Evolutionary conservation across 2,329 filamentous ascomycete species (phyloP), one percentile per base, ranked within the genome.

Genomic region (Neopestalotiopsis clavispora): DNA sequence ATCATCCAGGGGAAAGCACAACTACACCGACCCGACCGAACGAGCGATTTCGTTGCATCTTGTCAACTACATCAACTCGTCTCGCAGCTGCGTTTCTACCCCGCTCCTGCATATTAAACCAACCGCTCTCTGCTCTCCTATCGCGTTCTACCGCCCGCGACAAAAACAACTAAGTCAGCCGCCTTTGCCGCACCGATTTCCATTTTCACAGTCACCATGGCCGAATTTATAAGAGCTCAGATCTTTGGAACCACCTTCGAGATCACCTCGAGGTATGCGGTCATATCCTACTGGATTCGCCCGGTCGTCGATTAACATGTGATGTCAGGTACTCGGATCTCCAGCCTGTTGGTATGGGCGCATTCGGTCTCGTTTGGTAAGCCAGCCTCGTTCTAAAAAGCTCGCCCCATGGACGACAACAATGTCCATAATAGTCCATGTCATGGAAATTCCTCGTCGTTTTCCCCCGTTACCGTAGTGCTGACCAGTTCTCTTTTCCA

Each of bases 221-320:
- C 96, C 82, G 96, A 99, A 88, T 99, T 99, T 84, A 94, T 99
- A 80, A 93, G 96, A 84, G 95, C 95, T 80, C 95, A 98, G 89
- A 98, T 99, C 83, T 99, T 99, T 80, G 96, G 96, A 81, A 99
- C 96, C 72, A 98, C 96, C 76, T 99, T 99, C 81, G 96, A 99
- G 90, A 98, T 98, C 84, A 99, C 96, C 76, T 98, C 95, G 84
- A 93, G 96, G 94, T 98, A 90, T 69, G 76, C 70, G 62, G 52
- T 34, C 40, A 23, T 20, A 20, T 20, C 14, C 23, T 45, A n/a
- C 32, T 13, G 7, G 30, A 10, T n/a, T n/a, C 32, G 28, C 42
- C 14, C 30, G 10, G 34, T 60, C 42, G 68, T 69, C 71, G 65
- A 74, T 68, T 80, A 74, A 79, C 72, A 64, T 40, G 69, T 69